Base-by-base conservation (phyloP, 352 stramenopile species). In the Peronosclerospora sorghi region DNA sequence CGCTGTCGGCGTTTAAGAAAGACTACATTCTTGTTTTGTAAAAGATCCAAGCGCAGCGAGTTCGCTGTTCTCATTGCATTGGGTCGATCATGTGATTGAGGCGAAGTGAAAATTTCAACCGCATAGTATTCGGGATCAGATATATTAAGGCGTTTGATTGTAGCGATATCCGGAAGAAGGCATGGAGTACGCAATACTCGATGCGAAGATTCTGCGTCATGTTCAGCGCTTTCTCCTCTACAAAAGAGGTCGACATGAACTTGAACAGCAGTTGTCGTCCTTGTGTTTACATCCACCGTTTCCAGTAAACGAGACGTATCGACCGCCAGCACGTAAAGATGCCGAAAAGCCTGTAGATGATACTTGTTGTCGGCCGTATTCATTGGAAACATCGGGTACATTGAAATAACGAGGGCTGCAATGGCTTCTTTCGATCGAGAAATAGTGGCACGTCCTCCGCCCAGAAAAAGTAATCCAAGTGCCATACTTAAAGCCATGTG, bases 391-490 rank as follows among this genome's bases (percentile, higher is more conserved):
- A 97, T 80, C 28, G 95, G 96, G 41, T 92, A 98, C 23, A 98
- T 86, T 15, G 96, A 79, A 8, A 94, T 70, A 23, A 99, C 65
- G 5, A 99, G 75, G 27, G 86, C 83, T 7, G 94, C 95, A 37
- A 99, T 94, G 38, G 96, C 90, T 32, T 86, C 71, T 21, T 77
- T 81, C 0, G 75, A 83, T 13, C 73, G 64, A n/a, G 71, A 78
- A n/a, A 99, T 59, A 0, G 94, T 98, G 12, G 75, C 83, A 40
- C 86, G 89, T 0, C 96, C 96, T 27, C 93, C 92, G 19, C 95
- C 94, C 4, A 99, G 50, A 47, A 98, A 98, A 5, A 99, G 68
- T 39, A 99, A 62, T 0, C 95, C 96, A 20, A 98, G 96, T 17
- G 94, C 84, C 63, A 94, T 88, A 30, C 77, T 91, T 35, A 96